Evolutionary conservation across 139 green algal species (phyloP).

Genomic region (Coelastrella sp.): DNA sequence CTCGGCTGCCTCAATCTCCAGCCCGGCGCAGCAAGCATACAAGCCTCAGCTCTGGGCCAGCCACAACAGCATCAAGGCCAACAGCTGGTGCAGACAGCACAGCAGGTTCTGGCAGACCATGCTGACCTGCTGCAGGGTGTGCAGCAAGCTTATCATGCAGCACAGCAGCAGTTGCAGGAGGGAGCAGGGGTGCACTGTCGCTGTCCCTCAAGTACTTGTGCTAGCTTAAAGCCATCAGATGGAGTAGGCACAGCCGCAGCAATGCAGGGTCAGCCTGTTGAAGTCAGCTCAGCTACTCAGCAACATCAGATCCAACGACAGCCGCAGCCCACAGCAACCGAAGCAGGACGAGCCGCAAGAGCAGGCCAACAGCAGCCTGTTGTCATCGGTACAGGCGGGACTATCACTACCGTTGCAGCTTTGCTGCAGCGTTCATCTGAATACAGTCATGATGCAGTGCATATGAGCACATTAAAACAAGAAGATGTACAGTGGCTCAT

Average conservation of each 20-base stretch:
- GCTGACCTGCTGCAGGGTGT: not conserved
- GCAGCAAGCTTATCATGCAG: not conserved
- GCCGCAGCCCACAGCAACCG: not conserved
- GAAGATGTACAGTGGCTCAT: not conserved
- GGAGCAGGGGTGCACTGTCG: too few species aligned
- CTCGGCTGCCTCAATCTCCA: conserved; percentile 16
- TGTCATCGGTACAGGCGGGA: conserved; percentile 19
- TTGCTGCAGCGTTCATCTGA: conserved; percentile 6
- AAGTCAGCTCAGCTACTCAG: too few species aligned
- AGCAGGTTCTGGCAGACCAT: not conserved
- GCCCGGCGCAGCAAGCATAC: not conserved
- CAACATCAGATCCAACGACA: not conserved
- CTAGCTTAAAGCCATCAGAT: too few species aligned
- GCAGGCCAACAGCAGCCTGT: not conserved
- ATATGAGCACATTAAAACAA: conserved; percentile 9
- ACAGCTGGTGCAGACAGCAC: not conserved
- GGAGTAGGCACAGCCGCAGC: too few species aligned
- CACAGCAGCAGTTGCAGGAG: conserved; percentile 15
- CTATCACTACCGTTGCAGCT: conserved; percentile 25
- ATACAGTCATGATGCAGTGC: conserved; percentile 10
- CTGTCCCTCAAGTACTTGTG: too few species aligned
- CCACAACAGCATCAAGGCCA: not conserved
- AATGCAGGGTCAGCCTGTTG: too few species aligned
- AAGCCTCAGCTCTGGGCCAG: too few species aligned
- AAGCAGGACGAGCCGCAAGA: not conserved